Percentiles rank a stretch among this genome's conserved stretches.
phyloP scores from a whole-genome alignment of 140 eudicot genomes.

The Anethum foeniculum region DNA sequence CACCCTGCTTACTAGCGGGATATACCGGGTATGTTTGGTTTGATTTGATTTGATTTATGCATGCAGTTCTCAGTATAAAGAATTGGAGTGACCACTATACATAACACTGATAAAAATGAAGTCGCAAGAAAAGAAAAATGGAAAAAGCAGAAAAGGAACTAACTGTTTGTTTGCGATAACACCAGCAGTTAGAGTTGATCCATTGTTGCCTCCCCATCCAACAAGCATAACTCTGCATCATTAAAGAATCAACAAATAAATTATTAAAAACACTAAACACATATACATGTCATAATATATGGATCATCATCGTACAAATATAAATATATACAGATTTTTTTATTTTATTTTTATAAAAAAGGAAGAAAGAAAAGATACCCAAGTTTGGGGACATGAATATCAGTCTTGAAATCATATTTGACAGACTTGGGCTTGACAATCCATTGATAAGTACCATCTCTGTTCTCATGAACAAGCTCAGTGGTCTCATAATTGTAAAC shows the following conservation, averaged over 20 bases:
- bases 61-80: not conserved
- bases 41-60: not conserved
- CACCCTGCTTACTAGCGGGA: not conserved
- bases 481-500: constrained; percentile 84
- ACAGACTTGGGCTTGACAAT: constrained; percentile 89
- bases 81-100: no score
- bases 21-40: not conserved
- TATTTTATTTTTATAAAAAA: no score
- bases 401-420: constrained; percentile 84
- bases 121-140: not conserved
- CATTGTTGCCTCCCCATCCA: constrained; percentile 99
- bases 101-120: not conserved
- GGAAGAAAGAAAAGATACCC: constrained; percentile 55
- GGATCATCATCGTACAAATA: not conserved
- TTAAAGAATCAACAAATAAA: not conserved
- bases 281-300: no score
- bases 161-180: constrained; percentile 93
- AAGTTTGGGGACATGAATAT: constrained; percentile 74
- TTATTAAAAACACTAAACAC: not conserved
- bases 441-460: constrained; percentile 78
- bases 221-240: constrained; percentile 82
- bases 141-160: constrained; percentile 21
- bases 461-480: constrained; percentile 86
- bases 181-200: constrained; percentile 89
- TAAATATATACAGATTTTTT: not conserved